Evolutionary conservation across 2,329 filamentous ascomycete species (phyloP), one percentile per base, ranked within the genome.

Genomic region (Clarireedia hainanense): DNA sequence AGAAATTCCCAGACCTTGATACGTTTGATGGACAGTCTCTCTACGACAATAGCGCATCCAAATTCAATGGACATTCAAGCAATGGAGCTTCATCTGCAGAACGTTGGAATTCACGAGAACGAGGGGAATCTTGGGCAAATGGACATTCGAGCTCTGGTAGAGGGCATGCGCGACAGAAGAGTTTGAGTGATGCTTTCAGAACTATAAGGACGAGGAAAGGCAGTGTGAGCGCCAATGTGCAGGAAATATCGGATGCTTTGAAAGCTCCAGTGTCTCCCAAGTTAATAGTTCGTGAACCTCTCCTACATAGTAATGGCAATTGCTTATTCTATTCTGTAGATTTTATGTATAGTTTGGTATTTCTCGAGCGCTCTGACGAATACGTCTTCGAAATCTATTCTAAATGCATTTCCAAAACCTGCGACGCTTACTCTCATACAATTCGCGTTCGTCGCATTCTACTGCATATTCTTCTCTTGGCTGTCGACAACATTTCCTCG

Each of bases 311-410:
- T 49, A 34, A 52, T 50, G 64, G 61, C 68, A 59, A 52, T 46
- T 24, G 27, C 36, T 47, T 26, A 52, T 34, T 39, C 24, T 48
- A 42, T 70, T 69, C 39, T 58, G 63, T 72, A 96, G 92, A 73
- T 80, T 50, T 84, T 96, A 49, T 97, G 92, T 73, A 75, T 91
- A 57, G 74, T 92, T 68, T 97, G 94, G 94, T 99, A 97, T 76
- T 81, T 88, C 70, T 95, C 91, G 24, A 97, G 92, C 45, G 94
- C 95, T 60, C 76, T 97, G 64, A 96, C 94, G 60, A 99, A 97
- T 70, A 96, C 94, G 2, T 97, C 94, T 24, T 96, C 94, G 52
- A 99, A 99, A 74, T 89, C 92, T 17, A 99, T 99, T 67, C 78
- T 97, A 59, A 96, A 90, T 63, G 88, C 89, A 45, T 89, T 96